A percentile compares a stretch with the other conserved stretches of the same genome.
Evolutionary conservation across 2,329 filamentous ascomycete genomes (phyloP).

Genomic region (Nakataea oryzae): DNA sequence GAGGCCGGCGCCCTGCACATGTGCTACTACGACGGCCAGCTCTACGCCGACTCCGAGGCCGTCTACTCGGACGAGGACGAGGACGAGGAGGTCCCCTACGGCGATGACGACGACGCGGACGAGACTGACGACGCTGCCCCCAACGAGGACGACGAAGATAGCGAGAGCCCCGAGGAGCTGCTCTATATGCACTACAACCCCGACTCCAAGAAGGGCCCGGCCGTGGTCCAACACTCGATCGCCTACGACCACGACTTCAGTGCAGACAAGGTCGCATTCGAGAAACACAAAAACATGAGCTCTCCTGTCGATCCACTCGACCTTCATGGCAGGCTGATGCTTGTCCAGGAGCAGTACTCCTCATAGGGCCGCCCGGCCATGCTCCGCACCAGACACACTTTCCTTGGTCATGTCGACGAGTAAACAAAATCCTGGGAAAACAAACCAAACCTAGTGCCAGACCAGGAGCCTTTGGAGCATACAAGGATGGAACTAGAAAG

Average conservation of each 20-base stretch:
- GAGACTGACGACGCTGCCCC: not conserved
- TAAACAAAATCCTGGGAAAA: too few species aligned
- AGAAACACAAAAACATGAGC: not conserved
- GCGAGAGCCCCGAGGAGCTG: not conserved
- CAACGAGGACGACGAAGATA: not conserved
- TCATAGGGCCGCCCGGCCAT: not conserved
- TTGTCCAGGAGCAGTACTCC: not conserved
- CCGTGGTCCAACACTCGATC: too few species aligned
- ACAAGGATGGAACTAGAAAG: not conserved
- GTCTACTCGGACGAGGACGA: constrained; percentile 1
- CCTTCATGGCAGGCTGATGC: not conserved
- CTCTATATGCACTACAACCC: not conserved
- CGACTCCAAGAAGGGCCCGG: not conserved
- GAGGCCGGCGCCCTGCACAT: not conserved
- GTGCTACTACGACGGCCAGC: not conserved
- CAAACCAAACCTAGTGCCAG: too few species aligned
- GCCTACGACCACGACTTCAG: not conserved
- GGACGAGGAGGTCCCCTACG: not conserved
- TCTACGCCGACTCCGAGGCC: constrained; percentile 1
- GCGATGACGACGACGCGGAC: not conserved
- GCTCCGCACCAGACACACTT: too few species aligned
- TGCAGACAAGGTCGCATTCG: not conserved
- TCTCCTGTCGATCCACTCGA: not conserved
- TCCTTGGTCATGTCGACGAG: not conserved
- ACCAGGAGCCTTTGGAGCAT: too few species aligned